Conservation (phyloP, 371 early-diverging fungal genomes). For the Mucor saturninus region DNA sequence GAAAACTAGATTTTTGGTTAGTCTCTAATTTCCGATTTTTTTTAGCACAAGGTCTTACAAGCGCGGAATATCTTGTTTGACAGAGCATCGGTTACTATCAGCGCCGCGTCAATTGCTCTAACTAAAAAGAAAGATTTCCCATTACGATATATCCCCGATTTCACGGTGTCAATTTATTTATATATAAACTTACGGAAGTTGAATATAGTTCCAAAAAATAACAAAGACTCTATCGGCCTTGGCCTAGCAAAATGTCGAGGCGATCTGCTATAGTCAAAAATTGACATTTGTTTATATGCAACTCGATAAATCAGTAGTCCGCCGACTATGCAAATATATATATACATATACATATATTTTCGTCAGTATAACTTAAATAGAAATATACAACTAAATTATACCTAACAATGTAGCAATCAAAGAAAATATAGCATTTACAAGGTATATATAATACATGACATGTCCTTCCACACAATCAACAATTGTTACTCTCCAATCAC, state of each 20-base stretch:
- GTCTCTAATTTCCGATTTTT: background rate
- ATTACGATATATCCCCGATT: too few relatives aligned
- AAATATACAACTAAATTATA: background rate
- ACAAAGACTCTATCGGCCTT: constrained; percentile 44
- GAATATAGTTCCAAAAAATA: constrained; percentile 35
- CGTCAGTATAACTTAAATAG: background rate
- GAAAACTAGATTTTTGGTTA: constrained; percentile 23
- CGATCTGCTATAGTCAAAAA: constrained; percentile 28
- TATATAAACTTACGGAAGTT: constrained; percentile 28
- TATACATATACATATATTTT: background rate
- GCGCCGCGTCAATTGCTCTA: constrained; percentile 32
- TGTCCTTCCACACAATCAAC: constrained; percentile 30
- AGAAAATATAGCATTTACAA: constrained; percentile 30
- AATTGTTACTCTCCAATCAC: constrained; percentile 44
- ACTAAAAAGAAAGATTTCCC: constrained; percentile 21
- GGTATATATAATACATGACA: constrained; percentile 32
- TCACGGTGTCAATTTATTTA: background rate
- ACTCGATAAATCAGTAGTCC: constrained; percentile 30
- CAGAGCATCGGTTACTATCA: constrained; percentile 28
- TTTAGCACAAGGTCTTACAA: constrained; percentile 21
- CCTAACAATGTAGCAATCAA: constrained; percentile 28
- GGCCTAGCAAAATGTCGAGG: constrained; percentile 37
- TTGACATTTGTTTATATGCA: constrained; percentile 19
- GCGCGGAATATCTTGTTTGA: constrained; percentile 30
- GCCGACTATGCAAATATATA: constrained; percentile 14